These are phyloP conservation scores for Coriolopsis trogii DNA, from an alignment of 1,284 basidiomycete species.

Conservation along the genomic window DNA sequence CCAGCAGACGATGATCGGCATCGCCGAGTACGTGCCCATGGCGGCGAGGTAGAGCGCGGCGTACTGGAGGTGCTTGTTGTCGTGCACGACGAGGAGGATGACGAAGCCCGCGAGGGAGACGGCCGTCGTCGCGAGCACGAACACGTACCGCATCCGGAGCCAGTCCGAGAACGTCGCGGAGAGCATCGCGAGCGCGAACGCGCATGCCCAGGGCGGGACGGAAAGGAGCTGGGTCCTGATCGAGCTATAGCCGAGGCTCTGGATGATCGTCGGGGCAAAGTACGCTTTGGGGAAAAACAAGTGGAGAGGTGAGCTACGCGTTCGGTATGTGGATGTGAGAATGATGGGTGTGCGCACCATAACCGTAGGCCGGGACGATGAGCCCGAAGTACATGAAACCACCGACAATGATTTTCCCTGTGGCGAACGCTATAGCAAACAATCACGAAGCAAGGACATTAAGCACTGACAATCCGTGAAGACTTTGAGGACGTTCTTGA, in stretches of 20 bases:
- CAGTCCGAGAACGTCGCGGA: constrained; percentile 30
- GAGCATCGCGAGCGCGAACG: constrained; percentile 36
- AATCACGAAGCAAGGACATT: no score
- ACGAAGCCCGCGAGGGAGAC: constrained; percentile 32
- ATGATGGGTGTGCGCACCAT: constrained; percentile 20
- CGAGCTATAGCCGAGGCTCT: constrained; percentile 44
- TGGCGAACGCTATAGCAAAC: background rate
- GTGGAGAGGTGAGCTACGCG: no score
- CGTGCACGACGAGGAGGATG: constrained; percentile 33
- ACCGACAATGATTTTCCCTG: constrained; percentile 35
- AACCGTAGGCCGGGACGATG: constrained; percentile 35
- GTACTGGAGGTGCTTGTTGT: constrained; percentile 34
- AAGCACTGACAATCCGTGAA: constrained; percentile 32
- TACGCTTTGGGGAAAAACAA: constrained; percentile 24
- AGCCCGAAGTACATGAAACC: constrained; percentile 39
- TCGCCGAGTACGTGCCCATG: constrained; percentile 34
- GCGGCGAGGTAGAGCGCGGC: constrained; percentile 36
- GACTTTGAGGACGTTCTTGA: constrained; percentile 23
- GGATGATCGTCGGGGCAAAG: constrained; percentile 40
- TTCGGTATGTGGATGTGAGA: background rate
- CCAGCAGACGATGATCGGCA: constrained; percentile 38
- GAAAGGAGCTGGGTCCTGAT: constrained; percentile 54
- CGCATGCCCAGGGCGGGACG: constrained; percentile 49
- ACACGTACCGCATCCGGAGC: constrained; percentile 31
- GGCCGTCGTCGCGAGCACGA: constrained; percentile 28